These are phyloP conservation scores for Umbellularia californica DNA, from an alignment of 164 flowering plant species.

Conservation along the genomic window DNA sequence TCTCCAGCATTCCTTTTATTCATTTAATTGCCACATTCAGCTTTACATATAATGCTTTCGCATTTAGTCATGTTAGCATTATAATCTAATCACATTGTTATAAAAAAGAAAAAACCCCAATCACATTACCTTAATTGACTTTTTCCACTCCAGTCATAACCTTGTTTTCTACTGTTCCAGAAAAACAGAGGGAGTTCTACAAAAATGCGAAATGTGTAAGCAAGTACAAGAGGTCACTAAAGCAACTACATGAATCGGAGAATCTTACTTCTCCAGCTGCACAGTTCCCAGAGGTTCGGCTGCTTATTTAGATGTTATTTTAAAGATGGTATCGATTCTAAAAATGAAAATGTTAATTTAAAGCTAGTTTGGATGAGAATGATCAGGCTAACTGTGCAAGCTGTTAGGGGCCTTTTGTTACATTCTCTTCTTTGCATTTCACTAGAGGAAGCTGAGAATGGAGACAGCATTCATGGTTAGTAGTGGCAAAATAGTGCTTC, in stretches of 20 bases:
- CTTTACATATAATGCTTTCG: too few relatives aligned
- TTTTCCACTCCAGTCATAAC: neutral
- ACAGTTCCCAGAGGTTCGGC: constrained; percentile 34
- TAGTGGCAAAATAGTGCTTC: neutral
- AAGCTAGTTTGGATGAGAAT: neutral
- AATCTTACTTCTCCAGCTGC: constrained; percentile 15
- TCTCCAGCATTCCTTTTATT: too few relatives aligned
- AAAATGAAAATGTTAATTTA: neutral
- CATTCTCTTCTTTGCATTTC: neutral
- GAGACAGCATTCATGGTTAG: neutral
- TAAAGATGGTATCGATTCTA: neutral
- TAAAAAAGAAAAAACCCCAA: too few relatives aligned
- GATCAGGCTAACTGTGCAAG: neutral
- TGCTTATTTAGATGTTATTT: neutral
- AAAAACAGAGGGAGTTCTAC: constrained; percentile 82
- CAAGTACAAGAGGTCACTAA: constrained; percentile 59
- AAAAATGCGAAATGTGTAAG: constrained; percentile 70
- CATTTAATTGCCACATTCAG: too few relatives aligned
- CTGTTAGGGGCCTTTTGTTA: neutral
- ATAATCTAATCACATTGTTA: too few relatives aligned
- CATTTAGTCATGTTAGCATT: too few relatives aligned
- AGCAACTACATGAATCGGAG: constrained; percentile 37
- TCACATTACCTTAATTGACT: too few relatives aligned
- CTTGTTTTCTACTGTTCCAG: constrained; percentile 28
- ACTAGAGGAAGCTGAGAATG: neutral